These are phyloP conservation scores for Magnolia officinalis DNA, from an alignment of 164 flowering plant species.

Conservation along the genomic window DNA sequence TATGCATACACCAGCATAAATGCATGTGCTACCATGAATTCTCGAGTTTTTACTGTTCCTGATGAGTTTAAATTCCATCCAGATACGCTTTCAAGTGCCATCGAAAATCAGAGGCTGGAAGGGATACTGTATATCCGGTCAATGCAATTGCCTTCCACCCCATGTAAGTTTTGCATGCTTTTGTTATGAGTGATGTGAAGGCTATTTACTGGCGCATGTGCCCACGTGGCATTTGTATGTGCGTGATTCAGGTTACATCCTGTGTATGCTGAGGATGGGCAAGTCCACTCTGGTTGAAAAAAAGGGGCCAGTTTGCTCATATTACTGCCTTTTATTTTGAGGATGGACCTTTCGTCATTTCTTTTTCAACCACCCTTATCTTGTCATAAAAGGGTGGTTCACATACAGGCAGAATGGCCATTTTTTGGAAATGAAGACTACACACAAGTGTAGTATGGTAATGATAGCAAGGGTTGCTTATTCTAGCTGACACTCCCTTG, in stretches of 20 bases:
- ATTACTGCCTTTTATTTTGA: too few species aligned
- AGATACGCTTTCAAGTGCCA: conserved; percentile 99
- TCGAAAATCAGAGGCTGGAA: conserved; percentile 90
- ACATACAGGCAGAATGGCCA: background rate
- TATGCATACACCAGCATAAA: too few species aligned
- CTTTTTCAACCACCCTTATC: too few species aligned
- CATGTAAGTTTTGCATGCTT: conserved; percentile 47
- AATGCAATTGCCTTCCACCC: conserved; percentile 96
- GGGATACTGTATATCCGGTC: conserved; percentile 90
- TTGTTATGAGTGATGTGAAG: background rate
- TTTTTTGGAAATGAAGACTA: background rate
- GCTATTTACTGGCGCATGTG: background rate
- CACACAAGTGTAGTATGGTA: background rate
- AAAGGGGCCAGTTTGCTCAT: too few species aligned
- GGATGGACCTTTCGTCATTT: too few species aligned
- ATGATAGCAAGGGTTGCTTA: background rate
- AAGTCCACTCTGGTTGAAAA: too few species aligned
- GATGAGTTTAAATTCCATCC: conserved; percentile 14
- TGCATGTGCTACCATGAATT: background rate
- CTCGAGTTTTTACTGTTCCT: background rate
- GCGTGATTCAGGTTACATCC: background rate
- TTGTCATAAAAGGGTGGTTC: too few species aligned
- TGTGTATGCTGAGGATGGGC: too few species aligned
- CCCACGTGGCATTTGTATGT: background rate
- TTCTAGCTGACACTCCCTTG: conserved; percentile 1